Base-by-base conservation (phyloP, 495 filamentous ascomycete genomes). In the Annulohypoxylon maeteangense region DNA sequence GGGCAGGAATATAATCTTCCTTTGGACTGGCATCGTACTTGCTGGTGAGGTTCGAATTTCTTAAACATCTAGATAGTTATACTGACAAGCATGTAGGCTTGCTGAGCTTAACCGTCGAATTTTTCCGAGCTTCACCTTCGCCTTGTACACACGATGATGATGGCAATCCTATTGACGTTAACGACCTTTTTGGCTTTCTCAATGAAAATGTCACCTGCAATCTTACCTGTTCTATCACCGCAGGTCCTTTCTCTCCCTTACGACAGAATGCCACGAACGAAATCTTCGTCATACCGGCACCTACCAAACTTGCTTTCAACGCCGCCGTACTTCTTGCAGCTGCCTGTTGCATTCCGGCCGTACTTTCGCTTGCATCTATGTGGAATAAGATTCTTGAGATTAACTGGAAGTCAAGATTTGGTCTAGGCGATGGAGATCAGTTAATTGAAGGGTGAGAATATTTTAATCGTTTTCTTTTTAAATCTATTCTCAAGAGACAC, bases 301-400 rank as follows among this genome's bases (percentile, higher is more conserved):
- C 88, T 0, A 38, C 75, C 10, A 69, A 73, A 11, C 72, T 90
- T 25, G 82, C 81, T 0, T 88, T 89, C 67, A 80, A 82, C 59
- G 83, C 87, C 0, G 83, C 78, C 1, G 87, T 83, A 2, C 83
- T 89, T 5, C 75, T 90, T 1, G 83, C 87, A 1, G 87, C 87
- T 27, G 87, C 82, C 16, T 89, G 86, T 68, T 89, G 86, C 61
- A 81, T 90, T 29, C 87, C 87, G 0, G 85, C 86, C 10, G 82
- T 89, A 27, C 78, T 90, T 0, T 86, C 84, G 3, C 78, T 88
- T 18, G 77, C 83, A n/a, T 86, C 81, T 0, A 90, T 81, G 76
- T 87, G 82, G 84, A 84, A 87, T 55, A 88, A 87, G 67, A 89
- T 89, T 22, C 77, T 88, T 3, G 82, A 87, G 65, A 81, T 83